Evolutionary conservation across 2,329 filamentous ascomycete genomes (phyloP).

Genomic region (Fusarium acutatum): DNA sequence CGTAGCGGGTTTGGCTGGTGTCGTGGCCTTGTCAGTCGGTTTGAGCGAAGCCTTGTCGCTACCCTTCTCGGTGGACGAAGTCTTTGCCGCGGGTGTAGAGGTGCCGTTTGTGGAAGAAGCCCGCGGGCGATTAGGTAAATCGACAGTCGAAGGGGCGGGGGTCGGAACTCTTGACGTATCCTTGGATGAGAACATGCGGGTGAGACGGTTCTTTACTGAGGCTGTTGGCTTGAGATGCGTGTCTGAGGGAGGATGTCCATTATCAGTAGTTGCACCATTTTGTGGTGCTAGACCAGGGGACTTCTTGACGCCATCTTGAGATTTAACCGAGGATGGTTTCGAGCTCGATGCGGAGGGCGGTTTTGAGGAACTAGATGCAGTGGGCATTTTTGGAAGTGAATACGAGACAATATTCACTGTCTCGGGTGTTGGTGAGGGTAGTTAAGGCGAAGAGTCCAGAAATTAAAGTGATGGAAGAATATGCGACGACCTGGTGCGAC

Average conservation of each 20-base stretch:
- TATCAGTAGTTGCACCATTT: conserved; percentile 47
- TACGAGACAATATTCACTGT: conserved; percentile 10
- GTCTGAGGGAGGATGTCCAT: conserved; percentile 38
- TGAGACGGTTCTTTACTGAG: conserved; percentile 70
- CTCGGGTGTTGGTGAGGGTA: conserved; percentile 9
- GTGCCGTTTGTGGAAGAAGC: conserved; percentile 47
- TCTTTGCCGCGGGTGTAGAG: conserved; percentile 54
- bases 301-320: conserved; percentile 53
- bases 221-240: conserved; percentile 44
- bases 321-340: conserved; percentile 60
- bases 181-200: conserved; percentile 72
- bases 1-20: conserved; percentile 42
- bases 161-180: conserved; percentile 51
- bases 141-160: conserved; percentile 48
- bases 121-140: conserved; percentile 46
- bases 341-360: conserved; percentile 56
- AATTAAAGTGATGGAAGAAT: conserved; percentile 13
- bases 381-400: conserved; percentile 45
- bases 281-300: conserved; percentile 53
- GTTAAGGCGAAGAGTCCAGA: background rate
- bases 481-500: conserved; percentile 28
- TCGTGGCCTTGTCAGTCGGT: conserved; percentile 40
- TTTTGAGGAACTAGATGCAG: conserved; percentile 45
- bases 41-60: conserved; percentile 32
- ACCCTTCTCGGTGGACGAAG: conserved; percentile 53